Evolutionary conservation across 2,329 filamentous ascomycete species (phyloP).

Genomic region (Sphaerulina vaccinii): DNA sequence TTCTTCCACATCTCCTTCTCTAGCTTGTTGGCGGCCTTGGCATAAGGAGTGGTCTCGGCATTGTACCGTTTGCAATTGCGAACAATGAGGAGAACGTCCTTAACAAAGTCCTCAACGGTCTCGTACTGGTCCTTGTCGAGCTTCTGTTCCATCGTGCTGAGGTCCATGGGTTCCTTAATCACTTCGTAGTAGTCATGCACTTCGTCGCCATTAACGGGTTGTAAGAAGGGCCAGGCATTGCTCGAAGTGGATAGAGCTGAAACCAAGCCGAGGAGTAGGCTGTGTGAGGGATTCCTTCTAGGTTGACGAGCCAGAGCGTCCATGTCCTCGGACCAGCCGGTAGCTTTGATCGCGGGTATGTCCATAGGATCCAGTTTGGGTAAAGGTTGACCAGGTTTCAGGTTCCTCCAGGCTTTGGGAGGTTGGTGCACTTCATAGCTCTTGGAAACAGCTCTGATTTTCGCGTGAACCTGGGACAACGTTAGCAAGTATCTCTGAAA

Average conservation of each 20-base stretch:
- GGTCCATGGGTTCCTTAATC: conserved; percentile 96
- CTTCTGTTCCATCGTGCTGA: conserved; percentile 92
- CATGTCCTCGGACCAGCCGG: conserved; percentile 97
- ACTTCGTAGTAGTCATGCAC: conserved; percentile 99
- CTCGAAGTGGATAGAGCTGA: conserved; percentile 94
- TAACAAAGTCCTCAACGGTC: conserved; percentile 86
- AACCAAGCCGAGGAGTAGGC: conserved; percentile 85
- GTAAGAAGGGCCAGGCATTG: conserved; percentile 89
- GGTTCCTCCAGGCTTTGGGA: conserved; percentile 78
- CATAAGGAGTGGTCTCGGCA: conserved; percentile 90
- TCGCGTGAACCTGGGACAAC: too few species aligned
- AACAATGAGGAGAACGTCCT: conserved; percentile 84
- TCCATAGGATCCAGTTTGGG: conserved; percentile 77
- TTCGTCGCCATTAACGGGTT: conserved; percentile 91
- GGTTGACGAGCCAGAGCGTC: conserved; percentile 93
- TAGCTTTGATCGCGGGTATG: conserved; percentile 82
- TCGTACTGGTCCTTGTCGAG: conserved; percentile 90
- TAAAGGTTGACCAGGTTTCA: conserved; percentile 50
- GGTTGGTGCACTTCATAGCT: conserved; percentile 84
- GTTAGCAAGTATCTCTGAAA: too few species aligned
- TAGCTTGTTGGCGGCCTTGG: conserved; percentile 89
- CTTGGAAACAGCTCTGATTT: conserved; percentile 87
- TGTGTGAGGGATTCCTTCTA: conserved; percentile 94
- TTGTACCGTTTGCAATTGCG: conserved; percentile 96
- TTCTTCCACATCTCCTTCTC: conserved; percentile 95